phyloP scores from a whole-genome alignment of 768 basidiomycete genomes.

The Candolleomyces efflorescens region DNA sequence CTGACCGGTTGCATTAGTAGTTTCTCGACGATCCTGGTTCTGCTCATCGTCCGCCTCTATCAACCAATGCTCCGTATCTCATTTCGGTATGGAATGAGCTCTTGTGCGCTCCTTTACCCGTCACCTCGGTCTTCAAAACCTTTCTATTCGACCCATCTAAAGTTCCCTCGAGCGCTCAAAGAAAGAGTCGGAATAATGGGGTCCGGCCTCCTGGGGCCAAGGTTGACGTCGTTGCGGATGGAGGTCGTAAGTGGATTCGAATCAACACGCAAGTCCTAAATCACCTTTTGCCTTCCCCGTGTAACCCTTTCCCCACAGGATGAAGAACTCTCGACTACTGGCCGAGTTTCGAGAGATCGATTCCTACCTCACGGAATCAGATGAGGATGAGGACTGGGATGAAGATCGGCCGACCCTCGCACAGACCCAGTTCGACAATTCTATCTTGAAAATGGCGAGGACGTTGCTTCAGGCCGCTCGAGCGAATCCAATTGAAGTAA shows the following conservation, averaged over 20 bases:
- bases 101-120: slow-evolving; percentile 50
- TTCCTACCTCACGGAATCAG: slow-evolving; percentile 65
- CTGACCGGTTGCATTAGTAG: slow-evolving; percentile 44
- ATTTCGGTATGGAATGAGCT: slow-evolving; percentile 83
- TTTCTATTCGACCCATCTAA: slow-evolving; percentile 28
- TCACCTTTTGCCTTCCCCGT: neutral
- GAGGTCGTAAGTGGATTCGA: slow-evolving; percentile 75
- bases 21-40: slow-evolving; percentile 49
- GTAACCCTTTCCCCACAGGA: slow-evolving; percentile 35
- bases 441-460: slow-evolving; percentile 67
- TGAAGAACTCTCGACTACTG: slow-evolving; percentile 71
- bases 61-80: slow-evolving; percentile 78
- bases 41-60: slow-evolving; percentile 44
- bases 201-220: slow-evolving; percentile 45
- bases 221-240: slow-evolving; percentile 76
- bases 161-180: neutral
- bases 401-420: slow-evolving; percentile 41
- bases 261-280: slow-evolving; percentile 72
- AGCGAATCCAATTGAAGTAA: slow-evolving; percentile 46
- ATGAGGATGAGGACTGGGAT: slow-evolving; percentile 51
- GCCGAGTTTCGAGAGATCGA: slow-evolving; percentile 85
- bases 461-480: slow-evolving; percentile 60
- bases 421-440: slow-evolving; percentile 62
- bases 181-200: slow-evolving; percentile 15
- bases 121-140: slow-evolving; percentile 55